Conservation (phyloP, 805 yeast genomes). For the Yamadazyma kitorensis region DNA sequence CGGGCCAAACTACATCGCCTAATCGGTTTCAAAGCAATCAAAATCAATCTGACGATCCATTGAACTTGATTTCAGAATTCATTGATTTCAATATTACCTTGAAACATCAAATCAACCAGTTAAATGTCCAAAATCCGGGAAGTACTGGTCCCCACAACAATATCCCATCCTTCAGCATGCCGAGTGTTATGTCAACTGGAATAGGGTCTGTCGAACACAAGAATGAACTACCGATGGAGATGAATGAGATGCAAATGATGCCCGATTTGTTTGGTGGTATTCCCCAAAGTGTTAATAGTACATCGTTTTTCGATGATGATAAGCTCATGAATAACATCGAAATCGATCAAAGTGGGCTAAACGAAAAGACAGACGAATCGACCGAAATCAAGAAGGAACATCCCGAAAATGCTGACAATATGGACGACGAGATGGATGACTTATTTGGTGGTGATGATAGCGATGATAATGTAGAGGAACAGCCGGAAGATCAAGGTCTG, state of each 20-base stretch:
- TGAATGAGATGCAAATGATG: conserved; percentile 12
- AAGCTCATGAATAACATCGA: conserved; percentile 9
- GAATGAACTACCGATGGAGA: conserved; percentile 7
- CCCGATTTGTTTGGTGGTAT: conserved; percentile 15
- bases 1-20: background rate
- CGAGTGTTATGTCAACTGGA: conserved; percentile 21
- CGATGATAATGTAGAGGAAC: conserved; percentile 10
- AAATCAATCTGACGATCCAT: conserved; percentile 21
- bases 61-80: conserved; percentile 33
- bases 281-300: conserved; percentile 8
- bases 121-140: conserved; percentile 7
- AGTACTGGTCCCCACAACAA: too few species aligned
- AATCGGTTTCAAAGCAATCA: background rate
- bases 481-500: conserved; percentile 5
- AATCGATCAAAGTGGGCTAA: too few species aligned
- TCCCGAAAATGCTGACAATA: too few species aligned
- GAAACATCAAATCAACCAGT: conserved; percentile 15
- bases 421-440: conserved; percentile 14
- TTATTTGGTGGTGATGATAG: conserved; percentile 28
- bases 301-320: conserved; percentile 12
- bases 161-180: conserved; percentile 16
- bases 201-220: conserved; percentile 16
- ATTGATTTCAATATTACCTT: conserved; percentile 30
- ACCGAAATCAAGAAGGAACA: background rate
- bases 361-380: too few species aligned